phyloP scores from a whole-genome alignment of 768 basidiomycete genomes.

The Dictyophora rubrovolvata region DNA sequence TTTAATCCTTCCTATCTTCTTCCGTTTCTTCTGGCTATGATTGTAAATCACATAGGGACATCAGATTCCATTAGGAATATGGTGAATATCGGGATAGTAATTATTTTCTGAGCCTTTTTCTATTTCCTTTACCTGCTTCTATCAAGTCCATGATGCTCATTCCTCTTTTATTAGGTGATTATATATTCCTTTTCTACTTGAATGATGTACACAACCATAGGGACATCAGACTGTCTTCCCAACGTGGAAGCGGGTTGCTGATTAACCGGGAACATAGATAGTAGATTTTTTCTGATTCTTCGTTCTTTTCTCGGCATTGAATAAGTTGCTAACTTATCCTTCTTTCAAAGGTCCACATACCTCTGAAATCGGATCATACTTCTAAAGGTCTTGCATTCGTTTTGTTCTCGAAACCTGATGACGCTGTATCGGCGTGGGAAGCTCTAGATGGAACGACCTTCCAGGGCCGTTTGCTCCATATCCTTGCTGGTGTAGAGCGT shows the following conservation, averaged over 20 bases:
- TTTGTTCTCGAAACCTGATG: conserved; percentile 32
- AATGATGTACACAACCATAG: conserved; percentile 28
- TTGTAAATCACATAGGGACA: conserved; percentile 48
- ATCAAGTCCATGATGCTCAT: no score
- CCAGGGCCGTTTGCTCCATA: conserved; percentile 85
- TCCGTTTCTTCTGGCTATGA: conserved; percentile 18
- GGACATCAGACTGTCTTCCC: conserved; percentile 49
- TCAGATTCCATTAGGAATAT: conserved; percentile 30
- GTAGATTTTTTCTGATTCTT: conserved; percentile 32
- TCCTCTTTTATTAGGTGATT: no score
- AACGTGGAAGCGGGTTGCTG: conserved; percentile 35
- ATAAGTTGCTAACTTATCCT: not conserved
- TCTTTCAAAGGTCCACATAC: conserved; percentile 41
- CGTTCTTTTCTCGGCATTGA: conserved; percentile 6
- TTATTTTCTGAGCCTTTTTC: not conserved
- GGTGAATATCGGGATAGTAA: not conserved
- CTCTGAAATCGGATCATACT: conserved; percentile 34
- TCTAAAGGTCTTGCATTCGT: conserved; percentile 58
- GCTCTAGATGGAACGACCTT: conserved; percentile 75
- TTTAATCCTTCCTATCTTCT: not conserved
- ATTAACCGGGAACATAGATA: conserved; percentile 49
- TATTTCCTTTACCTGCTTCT: not conserved
- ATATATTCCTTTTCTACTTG: no score
- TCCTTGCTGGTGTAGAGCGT: conserved; percentile 69
- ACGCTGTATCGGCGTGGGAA: conserved; percentile 62